Percentiles rank a stretch among this genome's conserved stretches.
phyloP scores from a whole-genome alignment of 176 grass and related monocot species.

The Aegilops speltoides region DNA sequence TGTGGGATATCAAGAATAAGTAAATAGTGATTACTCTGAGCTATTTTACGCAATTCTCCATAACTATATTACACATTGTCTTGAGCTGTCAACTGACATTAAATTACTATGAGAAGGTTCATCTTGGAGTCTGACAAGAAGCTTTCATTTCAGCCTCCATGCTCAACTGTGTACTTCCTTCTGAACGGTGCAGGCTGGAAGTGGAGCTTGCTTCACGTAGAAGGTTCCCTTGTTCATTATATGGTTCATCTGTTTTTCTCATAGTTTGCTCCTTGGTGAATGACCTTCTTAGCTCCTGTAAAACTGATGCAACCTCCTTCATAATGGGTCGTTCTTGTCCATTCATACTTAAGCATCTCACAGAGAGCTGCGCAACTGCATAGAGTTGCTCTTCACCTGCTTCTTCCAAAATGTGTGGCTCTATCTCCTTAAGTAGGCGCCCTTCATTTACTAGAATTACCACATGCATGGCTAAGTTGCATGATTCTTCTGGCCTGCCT shows the following conservation, averaged over 20 bases:
- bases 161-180: conserved; percentile 21
- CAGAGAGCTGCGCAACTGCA: conserved; percentile 31
- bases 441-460: conserved; percentile 33
- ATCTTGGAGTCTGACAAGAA: conserved; percentile 27
- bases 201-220: neutral
- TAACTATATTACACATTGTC: neutral
- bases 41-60: neutral
- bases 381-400: conserved; percentile 39
- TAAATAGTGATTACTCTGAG: neutral
- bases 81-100: neutral
- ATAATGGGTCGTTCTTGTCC: conserved; percentile 50
- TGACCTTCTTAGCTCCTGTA: conserved; percentile 30
- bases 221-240: neutral
- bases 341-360: conserved; percentile 50
- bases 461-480: conserved; percentile 47
- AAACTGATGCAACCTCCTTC: conserved; percentile 42
- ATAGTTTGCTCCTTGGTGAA: neutral
- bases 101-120: neutral
- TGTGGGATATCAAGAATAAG: too few relatives aligned
- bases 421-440: conserved; percentile 32
- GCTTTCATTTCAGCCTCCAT: conserved; percentile 21
- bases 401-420: conserved; percentile 39
- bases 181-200: conserved; percentile 1
- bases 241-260: neutral
- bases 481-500: conserved; percentile 33